Base-by-base conservation (phyloP, 192 early-diverging fungal species). In the Entomortierella beljakovae region DNA sequence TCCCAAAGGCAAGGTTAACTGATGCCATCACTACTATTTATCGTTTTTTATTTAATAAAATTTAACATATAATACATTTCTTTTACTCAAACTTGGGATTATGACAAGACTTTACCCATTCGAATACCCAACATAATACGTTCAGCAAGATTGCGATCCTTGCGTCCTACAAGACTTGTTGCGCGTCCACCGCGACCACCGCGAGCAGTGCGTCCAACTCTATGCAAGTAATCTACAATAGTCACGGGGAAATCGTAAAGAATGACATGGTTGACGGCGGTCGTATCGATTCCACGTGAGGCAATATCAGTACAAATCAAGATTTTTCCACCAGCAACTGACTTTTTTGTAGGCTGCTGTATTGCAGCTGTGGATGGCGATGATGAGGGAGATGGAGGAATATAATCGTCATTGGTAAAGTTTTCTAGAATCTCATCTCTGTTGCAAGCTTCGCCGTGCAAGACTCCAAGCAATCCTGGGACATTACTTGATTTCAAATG, bases 181-280 rank as follows among this genome's bases (percentile, higher is more conserved):
- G 93, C 95, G 59, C 92, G 88, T 15, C 97, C 97, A 1, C 71
- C 81, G 13, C 83, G 82, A 7, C 96, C 96, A 0, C 90, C 92
- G 6, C 97, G 87, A 6, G 94, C 97, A 0, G 97, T 97, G 18
- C 97, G 82, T 0, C 97, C 97, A 2, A 94, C 86, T 22, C 97
- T 90, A 75, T 99, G 97, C 57, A 99, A 63, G 75, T 97, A 98
- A 81, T 98, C 95, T 25, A 97, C 92, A 1, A 92, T 90, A 0
- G 92, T 94, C 6, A 91, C 90, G 0, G 97, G 97, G 73, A 98
- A 96, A 51, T 98, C 95, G 66, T 93, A 96, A 50, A 96, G 66
- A 6, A 98, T 83, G 13, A 98, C 95, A 80, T 97, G 97, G 29
- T 92, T 86, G 6, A 96, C 94, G 55, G 89, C 89, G 28, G 90